Percentiles rank a stretch among this genome's conserved stretches.
phyloP scores from a whole-genome alignment of 1,284 basidiomycete genomes.

The Trichosporon sp. region DNA sequence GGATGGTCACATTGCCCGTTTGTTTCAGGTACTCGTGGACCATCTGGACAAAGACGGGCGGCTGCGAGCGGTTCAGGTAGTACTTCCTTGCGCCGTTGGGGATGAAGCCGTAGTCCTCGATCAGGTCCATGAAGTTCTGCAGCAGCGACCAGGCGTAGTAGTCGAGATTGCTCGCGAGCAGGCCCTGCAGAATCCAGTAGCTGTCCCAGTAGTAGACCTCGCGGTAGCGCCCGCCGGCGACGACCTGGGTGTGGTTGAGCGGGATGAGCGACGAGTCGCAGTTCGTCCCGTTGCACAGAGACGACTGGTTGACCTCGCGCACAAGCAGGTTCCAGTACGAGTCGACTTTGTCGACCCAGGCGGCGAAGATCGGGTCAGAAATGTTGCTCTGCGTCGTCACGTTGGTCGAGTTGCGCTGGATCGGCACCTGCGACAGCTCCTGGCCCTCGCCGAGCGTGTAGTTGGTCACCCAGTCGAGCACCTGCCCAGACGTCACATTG shows the following conservation, averaged over 20 bases:
- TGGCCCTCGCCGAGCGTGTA: slow-evolving; percentile 72
- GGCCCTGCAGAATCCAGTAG: slow-evolving; percentile 79
- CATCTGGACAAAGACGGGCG: slow-evolving; percentile 78
- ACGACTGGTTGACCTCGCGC: slow-evolving; percentile 60
- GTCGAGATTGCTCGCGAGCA: slow-evolving; percentile 70
- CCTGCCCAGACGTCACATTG: slow-evolving; percentile 44
- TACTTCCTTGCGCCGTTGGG: slow-evolving; percentile 71
- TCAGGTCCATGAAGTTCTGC: slow-evolving; percentile 88
- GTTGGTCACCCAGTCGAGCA: slow-evolving; percentile 63
- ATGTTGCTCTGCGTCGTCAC: slow-evolving; percentile 70
- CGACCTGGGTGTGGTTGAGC: slow-evolving; percentile 80
- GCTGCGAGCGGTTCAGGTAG: slow-evolving; percentile 79
- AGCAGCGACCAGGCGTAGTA: slow-evolving; percentile 68
- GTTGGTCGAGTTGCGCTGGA: slow-evolving; percentile 52
- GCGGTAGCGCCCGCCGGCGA: slow-evolving; percentile 71
- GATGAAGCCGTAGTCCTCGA: slow-evolving; percentile 71
- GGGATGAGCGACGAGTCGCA: slow-evolving; percentile 83
- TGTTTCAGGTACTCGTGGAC: slow-evolving; percentile 59
- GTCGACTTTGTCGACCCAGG: slow-evolving; percentile 71
- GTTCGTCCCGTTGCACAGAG: slow-evolving; percentile 55
- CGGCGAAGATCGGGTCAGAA: slow-evolving; percentile 62
- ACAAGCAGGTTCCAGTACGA: slow-evolving; percentile 75
- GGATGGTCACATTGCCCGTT: slow-evolving; percentile 59
- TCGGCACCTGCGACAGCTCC: slow-evolving; percentile 62
- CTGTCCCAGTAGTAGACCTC: slow-evolving; percentile 49